A percentile compares a stretch with the other conserved stretches of the same genome.
Evolutionary conservation across 208 protist genomes (phyloP).

Genomic region (Acanthamoeba triangularis): DNA sequence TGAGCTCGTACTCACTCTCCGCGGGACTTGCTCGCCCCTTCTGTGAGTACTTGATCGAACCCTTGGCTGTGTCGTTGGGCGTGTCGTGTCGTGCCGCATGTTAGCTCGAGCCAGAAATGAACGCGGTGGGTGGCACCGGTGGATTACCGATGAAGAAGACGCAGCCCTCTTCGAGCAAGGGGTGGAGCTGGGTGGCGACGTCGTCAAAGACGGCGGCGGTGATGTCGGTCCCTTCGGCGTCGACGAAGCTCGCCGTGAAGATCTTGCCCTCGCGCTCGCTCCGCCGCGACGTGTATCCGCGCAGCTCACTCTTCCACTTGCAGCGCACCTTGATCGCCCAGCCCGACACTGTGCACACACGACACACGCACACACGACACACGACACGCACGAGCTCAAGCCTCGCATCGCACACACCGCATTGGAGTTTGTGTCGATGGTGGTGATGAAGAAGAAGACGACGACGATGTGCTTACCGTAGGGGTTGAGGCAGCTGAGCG

Average conservation of each 20-base stretch:
- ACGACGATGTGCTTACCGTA: too few relatives aligned
- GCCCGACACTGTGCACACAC: neutral
- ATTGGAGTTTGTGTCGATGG: too few relatives aligned
- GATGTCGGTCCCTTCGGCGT: neutral
- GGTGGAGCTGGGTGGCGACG: neutral
- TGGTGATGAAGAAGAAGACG: too few relatives aligned
- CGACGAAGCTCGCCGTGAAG: neutral
- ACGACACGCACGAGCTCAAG: too few relatives aligned
- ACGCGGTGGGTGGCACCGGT: neutral
- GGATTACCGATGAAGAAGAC: neutral
- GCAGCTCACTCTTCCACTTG: neutral
- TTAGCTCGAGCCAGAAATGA: neutral
- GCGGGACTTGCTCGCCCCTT: neutral
- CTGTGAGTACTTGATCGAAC: neutral
- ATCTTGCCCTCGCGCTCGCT: neutral
- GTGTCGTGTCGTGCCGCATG: too few relatives aligned
- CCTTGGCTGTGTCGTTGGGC: neutral
- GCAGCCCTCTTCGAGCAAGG: neutral
- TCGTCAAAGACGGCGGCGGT: neutral
- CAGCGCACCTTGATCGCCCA: constrained; percentile 3
- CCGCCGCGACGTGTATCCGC: neutral
- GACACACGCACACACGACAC: too few relatives aligned
- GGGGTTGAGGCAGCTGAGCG: neutral
- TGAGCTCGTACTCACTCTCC: constrained; percentile 1
- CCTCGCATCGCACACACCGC: too few relatives aligned